A percentile compares a stretch with the other conserved stretches of the same genome.
These are phyloP conservation scores for Peronospora destructor DNA, from an alignment of 352 stramenopile genomes.

Conservation along the genomic window DNA sequence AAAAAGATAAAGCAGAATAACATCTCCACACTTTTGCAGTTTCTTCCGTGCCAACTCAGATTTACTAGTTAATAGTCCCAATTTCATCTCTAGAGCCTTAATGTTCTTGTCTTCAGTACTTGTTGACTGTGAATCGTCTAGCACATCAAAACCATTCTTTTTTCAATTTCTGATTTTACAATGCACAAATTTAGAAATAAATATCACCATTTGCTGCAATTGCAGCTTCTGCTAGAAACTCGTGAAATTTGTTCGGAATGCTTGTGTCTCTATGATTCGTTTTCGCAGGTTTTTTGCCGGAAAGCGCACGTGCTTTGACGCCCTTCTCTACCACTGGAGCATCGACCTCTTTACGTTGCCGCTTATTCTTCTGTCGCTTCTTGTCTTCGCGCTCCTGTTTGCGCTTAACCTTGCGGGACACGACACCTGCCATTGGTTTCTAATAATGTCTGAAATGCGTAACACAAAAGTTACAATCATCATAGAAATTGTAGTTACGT, in stretches of 20 bases:
- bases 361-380: constrained; percentile 66
- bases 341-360: constrained; percentile 30
- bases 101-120: constrained; percentile 56
- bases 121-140: constrained; percentile 22
- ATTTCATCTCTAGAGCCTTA: constrained; percentile 64
- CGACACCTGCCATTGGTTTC: background rate
- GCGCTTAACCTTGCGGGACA: constrained; percentile 69
- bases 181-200: background rate
- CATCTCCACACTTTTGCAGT: constrained; percentile 49
- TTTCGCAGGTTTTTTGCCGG: constrained; percentile 12
- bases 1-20: background rate
- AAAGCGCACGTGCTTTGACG: constrained; percentile 4
- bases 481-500: background rate
- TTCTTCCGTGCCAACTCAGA: constrained; percentile 45
- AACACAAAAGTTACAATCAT: too few relatives aligned
- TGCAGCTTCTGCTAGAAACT: constrained; percentile 64
- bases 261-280: constrained; percentile 3
- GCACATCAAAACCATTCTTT: constrained; percentile 2
- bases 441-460: background rate
- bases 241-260: constrained; percentile 74
- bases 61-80: constrained; percentile 47
- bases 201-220: constrained; percentile 14
- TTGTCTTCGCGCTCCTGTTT: constrained; percentile 73
- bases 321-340: constrained; percentile 3
- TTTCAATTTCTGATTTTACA: background rate